Conservation (phyloP, 192 early-diverging fungal genomes). For the Dimargaris cristalligena region DNA sequence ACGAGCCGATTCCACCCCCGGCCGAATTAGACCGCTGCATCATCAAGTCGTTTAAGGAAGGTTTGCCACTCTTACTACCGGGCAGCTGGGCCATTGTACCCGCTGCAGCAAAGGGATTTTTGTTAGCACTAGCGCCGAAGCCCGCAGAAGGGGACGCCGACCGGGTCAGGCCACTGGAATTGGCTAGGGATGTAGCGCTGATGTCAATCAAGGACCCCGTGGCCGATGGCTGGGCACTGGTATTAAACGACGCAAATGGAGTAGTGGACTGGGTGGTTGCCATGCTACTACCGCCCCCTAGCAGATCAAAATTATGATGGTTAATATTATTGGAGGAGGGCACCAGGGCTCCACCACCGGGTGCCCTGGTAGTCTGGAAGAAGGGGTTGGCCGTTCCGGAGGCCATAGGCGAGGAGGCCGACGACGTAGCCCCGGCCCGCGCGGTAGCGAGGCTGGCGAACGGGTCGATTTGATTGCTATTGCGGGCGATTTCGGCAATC, state of each 20-base stretch:
- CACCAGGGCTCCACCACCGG: background rate
- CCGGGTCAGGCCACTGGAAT: background rate
- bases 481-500: conserved; percentile 34
- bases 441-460: conserved; percentile 32
- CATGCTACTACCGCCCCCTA: background rate
- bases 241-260: background rate
- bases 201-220: background rate
- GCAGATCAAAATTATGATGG: background rate
- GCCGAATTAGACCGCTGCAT: background rate
- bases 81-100: background rate
- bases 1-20: background rate
- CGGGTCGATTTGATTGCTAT: conserved; percentile 34
- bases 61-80: background rate
- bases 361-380: conserved; percentile 2
- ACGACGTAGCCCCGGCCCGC: conserved; percentile 2
- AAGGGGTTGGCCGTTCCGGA: too few relatives aligned
- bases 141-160: too few relatives aligned
- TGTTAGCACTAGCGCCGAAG: background rate
- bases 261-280: background rate
- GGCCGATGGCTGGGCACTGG: background rate
- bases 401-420: too few relatives aligned
- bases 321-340: conserved; percentile 4
- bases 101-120: background rate
- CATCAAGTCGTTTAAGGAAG: background rate
- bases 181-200: background rate